Base-by-base conservation (phyloP, 805 yeast genomes). In the Zygosaccharomyces pseudorouxii region DNA sequence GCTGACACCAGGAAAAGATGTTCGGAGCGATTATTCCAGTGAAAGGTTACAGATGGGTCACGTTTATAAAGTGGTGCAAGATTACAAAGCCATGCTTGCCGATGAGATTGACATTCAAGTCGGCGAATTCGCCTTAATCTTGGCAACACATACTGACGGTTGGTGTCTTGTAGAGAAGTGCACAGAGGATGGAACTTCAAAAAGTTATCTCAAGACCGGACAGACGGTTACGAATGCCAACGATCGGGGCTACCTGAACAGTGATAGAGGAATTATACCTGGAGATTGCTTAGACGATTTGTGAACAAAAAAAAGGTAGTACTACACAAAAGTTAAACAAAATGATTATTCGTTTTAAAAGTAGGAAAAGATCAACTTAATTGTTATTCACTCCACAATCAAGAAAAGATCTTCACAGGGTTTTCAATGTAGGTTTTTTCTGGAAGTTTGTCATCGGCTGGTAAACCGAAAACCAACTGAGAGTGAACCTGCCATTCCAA, bases 401-500 rank as follows among this genome's bases (percentile, higher is more conserved):
- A 59, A 27, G 56, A 54, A 48, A 65, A 62, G 30, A 71, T 62
- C 53, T 71, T 64, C 53, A 75, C 76, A 52, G 68, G 68, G 61
- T 70, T 69, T 20, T 74, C 76, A 29, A 67, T 63, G 60, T 68
- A 76, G 10, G 64, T 42, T 67, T 77, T 77, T 46, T 65, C 73
- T 38, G 55, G 60, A 10, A 76, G 61, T 16, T 55, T 58, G 19
- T 46, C 57, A 40, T 61, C 70, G 31, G 56, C 65, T 55, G 75
- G 74, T 14, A 68, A 54, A 62, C 81, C 81, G 51, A 78, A 78
- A 35, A 72, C 77, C 55, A 77, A 67, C 65, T 77, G 80, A 36
- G 79, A 72, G 50, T 69, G 72, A 43, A 76, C 73, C 30, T 59
- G 63, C 78, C 79, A 76, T 42, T 63, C 57, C 42, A 57, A 61